A percentile compares a stretch with the other conserved stretches of the same genome.
Conservation (phyloP, 2,329 filamentous ascomycete genomes). For the Cytospora piceae region DNA sequence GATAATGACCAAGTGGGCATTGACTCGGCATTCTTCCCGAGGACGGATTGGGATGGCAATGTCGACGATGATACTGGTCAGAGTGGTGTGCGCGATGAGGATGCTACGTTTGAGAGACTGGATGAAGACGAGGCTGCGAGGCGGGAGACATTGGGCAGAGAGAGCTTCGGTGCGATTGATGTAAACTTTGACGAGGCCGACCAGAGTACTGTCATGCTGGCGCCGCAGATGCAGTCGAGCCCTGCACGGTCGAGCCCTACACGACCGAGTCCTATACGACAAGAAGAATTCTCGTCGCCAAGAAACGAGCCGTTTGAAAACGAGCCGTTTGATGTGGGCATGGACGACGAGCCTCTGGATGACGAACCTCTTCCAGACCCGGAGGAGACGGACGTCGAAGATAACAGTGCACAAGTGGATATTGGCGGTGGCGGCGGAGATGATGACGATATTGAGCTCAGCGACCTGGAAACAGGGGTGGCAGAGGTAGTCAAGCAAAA, state of each 20-base stretch:
- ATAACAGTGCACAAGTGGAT: not conserved
- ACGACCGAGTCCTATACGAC: conserved; percentile 18
- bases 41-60: conserved; percentile 48
- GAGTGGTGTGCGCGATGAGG: conserved; percentile 37
- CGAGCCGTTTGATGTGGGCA: not conserved
- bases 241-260: not conserved
- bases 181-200: conserved; percentile 50
- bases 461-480: conserved; percentile 16
- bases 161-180: conserved; percentile 55
- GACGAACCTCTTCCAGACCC: conserved; percentile 14
- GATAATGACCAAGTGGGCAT: conserved; percentile 49
- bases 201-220: conserved; percentile 57
- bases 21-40: conserved; percentile 58
- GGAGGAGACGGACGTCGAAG: conserved; percentile 9
- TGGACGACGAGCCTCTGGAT: conserved; percentile 1
- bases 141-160: conserved; percentile 45
- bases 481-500: conserved; percentile 3
- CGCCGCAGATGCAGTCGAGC: conserved; percentile 37
- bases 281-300: conserved; percentile 34
- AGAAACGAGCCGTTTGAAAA: conserved; percentile 35
- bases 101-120: conserved; percentile 46
- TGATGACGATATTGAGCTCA: conserved; percentile 32
- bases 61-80: conserved; percentile 42
- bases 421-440: conserved; percentile 27
- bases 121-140: conserved; percentile 47